Percentiles rank a stretch among this genome's conserved stretches.
These are phyloP conservation scores for Colletotrichum incanum DNA, from an alignment of 2,329 filamentous ascomycete genomes.

Conservation along the genomic window DNA sequence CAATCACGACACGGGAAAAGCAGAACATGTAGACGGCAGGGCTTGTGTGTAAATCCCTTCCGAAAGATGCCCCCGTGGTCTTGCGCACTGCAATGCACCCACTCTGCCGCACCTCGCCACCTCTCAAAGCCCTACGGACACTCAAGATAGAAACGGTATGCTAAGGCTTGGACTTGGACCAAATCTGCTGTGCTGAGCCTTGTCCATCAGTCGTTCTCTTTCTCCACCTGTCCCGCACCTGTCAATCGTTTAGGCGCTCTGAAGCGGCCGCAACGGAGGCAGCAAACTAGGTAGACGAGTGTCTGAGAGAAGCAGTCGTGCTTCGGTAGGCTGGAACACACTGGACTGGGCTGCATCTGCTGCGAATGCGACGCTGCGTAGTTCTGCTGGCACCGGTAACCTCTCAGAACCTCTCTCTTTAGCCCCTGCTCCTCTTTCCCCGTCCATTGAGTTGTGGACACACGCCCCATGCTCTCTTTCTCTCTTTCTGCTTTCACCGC, in stretches of 20 bases:
- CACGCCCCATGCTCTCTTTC: constrained; percentile 16
- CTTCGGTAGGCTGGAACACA: constrained; percentile 10
- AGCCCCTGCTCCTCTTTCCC: constrained; percentile 10
- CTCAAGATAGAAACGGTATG: background rate
- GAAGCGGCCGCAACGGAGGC: constrained; percentile 21
- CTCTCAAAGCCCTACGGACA: constrained; percentile 1
- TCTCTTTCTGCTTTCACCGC: constrained; percentile 1
- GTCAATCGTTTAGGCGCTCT: constrained; percentile 37
- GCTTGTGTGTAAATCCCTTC: background rate
- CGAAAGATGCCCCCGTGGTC: constrained; percentile 6
- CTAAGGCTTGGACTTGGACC: background rate
- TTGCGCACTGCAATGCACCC: constrained; percentile 10
- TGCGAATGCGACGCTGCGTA: constrained; percentile 19
- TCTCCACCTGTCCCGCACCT: constrained; percentile 30
- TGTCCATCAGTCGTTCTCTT: constrained; percentile 18
- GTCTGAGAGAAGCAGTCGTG: constrained; percentile 15
- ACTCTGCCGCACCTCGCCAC: constrained; percentile 32
- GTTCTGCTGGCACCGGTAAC: constrained; percentile 21
- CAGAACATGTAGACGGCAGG: constrained; percentile 3
- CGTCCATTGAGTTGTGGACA: constrained; percentile 28
- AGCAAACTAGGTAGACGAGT: constrained; percentile 13
- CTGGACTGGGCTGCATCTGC: constrained; percentile 26
- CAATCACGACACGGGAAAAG: constrained; percentile 12
- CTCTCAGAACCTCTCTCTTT: constrained; percentile 30
- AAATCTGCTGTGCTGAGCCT: constrained; percentile 36